Percentiles rank a stretch among this genome's conserved stretches.
Conservation (phyloP, 352 stramenopile species). For the Phytophthora niederhauseri region DNA sequence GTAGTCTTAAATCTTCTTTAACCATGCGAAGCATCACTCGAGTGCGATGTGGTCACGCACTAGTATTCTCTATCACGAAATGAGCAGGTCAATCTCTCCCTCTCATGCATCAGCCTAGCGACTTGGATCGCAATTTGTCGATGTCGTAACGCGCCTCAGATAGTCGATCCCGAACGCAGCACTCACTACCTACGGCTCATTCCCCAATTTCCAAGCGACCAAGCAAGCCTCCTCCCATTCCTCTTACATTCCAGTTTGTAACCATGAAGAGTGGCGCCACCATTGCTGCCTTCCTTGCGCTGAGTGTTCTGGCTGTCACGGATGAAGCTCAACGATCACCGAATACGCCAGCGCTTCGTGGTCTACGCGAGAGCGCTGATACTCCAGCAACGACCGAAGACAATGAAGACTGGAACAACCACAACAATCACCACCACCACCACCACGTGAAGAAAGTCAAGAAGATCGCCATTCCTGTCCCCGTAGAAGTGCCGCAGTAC, state of each 20-base stretch:
- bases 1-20: no score
- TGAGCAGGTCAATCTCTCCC: no score
- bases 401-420: constrained; percentile 16
- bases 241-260: neutral
- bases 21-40: no score
- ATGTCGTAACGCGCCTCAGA: neutral
- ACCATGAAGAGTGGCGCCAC: constrained; percentile 24
- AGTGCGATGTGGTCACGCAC: no score
- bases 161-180: no score
- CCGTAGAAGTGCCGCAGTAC: constrained; percentile 33
- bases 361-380: constrained; percentile 15
- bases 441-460: constrained; percentile 38
- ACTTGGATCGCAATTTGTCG: neutral
- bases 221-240: constrained; percentile 9
- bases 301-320: constrained; percentile 19
- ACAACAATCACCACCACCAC: constrained; percentile 4
- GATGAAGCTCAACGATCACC: constrained; percentile 10
- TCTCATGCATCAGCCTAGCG: neutral
- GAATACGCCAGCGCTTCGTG: constrained; percentile 13
- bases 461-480: constrained; percentile 39
- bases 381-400: constrained; percentile 11
- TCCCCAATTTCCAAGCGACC: neutral
- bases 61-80: no score
- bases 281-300: constrained; percentile 20
- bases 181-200: constrained; percentile 6